Evolutionary conservation across 176 grass and related monocot genomes (phyloP).

Genomic region (Aegilops longissima): DNA sequence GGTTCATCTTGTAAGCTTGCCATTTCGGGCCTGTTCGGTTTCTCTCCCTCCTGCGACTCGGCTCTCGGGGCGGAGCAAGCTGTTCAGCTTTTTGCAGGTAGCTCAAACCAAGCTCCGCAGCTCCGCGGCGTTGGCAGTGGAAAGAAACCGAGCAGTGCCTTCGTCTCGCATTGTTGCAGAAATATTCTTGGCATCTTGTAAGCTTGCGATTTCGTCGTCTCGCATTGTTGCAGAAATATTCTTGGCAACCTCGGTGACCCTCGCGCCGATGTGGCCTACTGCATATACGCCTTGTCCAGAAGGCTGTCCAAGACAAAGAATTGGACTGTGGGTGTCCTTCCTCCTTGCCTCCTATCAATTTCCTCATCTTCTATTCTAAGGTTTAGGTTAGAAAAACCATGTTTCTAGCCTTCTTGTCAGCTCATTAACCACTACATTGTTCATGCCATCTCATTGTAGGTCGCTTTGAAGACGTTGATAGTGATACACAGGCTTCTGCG

Average conservation of each 20-base stretch:
- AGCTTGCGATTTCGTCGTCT: background rate
- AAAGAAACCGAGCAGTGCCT: too few species aligned
- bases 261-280: conserved; percentile 76
- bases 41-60: too few species aligned
- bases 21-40: too few species aligned
- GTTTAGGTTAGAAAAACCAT: background rate
- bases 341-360: background rate
- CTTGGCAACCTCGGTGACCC: conserved; percentile 57
- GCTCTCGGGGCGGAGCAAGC: too few species aligned
- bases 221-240: conserved; percentile 53
- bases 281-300: conserved; percentile 74
- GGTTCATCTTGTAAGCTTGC: background rate
- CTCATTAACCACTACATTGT: background rate
- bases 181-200: background rate
- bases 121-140: too few species aligned
- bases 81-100: too few species aligned
- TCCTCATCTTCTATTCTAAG: background rate
- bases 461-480: conserved; percentile 90
- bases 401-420: background rate
- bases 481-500: conserved; percentile 85
- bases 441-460: conserved; percentile 36
- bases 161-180: too few species aligned
- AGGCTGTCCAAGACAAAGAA: conserved; percentile 83
- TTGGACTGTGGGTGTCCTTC: conserved; percentile 63
- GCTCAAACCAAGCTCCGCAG: too few species aligned